Conservation (phyloP, 441 rosid species). For the Bocquillonia castaneifolia region DNA sequence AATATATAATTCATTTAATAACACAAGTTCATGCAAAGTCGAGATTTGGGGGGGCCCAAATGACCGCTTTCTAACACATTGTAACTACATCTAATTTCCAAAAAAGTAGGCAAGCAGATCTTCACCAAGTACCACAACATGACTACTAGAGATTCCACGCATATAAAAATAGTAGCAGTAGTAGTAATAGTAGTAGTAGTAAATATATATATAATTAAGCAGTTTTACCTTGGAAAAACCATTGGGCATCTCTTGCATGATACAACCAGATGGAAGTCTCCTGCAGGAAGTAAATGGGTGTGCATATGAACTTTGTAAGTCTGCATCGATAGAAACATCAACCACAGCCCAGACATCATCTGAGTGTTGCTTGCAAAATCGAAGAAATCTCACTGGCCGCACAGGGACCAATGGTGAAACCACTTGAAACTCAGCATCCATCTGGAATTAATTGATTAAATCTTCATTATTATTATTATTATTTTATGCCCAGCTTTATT, state of each 20-base stretch:
- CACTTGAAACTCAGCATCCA: constrained; percentile 75
- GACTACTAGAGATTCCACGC: too few relatives aligned
- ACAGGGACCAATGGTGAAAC: constrained; percentile 80
- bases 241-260: constrained; percentile 74
- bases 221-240: constrained; percentile 85
- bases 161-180: too few relatives aligned
- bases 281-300: constrained; percentile 39
- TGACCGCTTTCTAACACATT: too few relatives aligned
- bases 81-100: too few relatives aligned
- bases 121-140: too few relatives aligned
- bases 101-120: too few relatives aligned
- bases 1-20: constrained; percentile 10
- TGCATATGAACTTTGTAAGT: constrained; percentile 34
- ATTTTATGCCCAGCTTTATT: too few relatives aligned
- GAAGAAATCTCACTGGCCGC: constrained; percentile 59
- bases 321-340: constrained; percentile 60
- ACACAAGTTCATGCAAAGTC: constrained; percentile 18
- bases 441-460: constrained; percentile 35
- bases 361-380: constrained; percentile 76
- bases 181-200: too few relatives aligned
- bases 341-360: constrained; percentile 85
- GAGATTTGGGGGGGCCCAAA: constrained; percentile 2
- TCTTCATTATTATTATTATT: background rate
- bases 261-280: constrained; percentile 89
- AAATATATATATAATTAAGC: constrained; percentile 18